Evolutionary conservation across 1,139 yeast genomes (phyloP), one percentile per base, ranked within the genome.

Genomic region (Saccharomyces hybrid): DNA sequence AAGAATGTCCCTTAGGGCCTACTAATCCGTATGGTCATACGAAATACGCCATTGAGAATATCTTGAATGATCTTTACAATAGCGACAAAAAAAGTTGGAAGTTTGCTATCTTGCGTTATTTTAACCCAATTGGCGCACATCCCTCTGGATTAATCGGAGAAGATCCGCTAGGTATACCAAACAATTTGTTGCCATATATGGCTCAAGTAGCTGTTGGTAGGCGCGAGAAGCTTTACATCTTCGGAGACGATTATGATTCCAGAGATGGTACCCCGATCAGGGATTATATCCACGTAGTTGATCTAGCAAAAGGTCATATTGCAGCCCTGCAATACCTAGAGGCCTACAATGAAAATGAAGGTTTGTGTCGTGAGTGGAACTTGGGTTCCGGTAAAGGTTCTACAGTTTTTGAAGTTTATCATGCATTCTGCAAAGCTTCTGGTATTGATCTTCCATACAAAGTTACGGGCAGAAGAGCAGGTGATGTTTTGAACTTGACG

Each of bases 111-210:
- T 75, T 87, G 65, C 77, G 95, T 56, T 87, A 86, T 70, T 86
- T 86, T 73, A 86, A 86, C 66, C 95, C 95, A 46, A 85, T 86
- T 64, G 95, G 95, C 34, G 93, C 95, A 13, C 95, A 87, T 67
- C 88, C 91, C 3, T 82, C 89, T 1, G 95, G 95, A 6, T 71
- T 82, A 42, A 76, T 87, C 61, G 95, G 95, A 47, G 95, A 87
- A 67, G 91, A 86, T 67, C 93, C 95, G 3, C 74, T 82, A 57
- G 91, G 91, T 28, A 78, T 82, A 52, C 93, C 93, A 55, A 86
- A 86, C 71, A 87, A 87, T 64, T 73, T 87, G 63, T 75, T 87
- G 61, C 95, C 95, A 2, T 84, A 74, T 68, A 76, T 86, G 67
- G 87, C 91, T 5, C 91, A 86, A 70, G 91, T 86, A 16, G 93